phyloP scores from a whole-genome alignment of 179 eudicot species.

The Nepenthes alata region DNA sequence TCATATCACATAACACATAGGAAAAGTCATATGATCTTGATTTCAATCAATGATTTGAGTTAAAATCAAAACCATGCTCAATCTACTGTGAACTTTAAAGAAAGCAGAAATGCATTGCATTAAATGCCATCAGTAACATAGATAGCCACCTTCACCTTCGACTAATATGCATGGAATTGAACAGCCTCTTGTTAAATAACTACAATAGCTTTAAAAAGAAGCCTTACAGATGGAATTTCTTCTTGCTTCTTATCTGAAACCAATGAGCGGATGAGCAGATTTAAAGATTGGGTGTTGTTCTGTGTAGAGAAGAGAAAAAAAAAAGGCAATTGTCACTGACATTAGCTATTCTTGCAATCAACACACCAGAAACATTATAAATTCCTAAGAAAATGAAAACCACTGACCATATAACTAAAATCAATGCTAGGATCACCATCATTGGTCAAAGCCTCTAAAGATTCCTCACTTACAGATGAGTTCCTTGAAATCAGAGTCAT shows the following conservation, averaged over 20 bases:
- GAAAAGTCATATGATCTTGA: neutral
- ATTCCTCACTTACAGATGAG: slow-evolving; percentile 44
- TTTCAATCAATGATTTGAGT: neutral
- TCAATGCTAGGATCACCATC: slow-evolving; percentile 33
- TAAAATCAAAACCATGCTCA: neutral
- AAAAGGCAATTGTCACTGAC: neutral
- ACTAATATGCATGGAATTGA: neutral
- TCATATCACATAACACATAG: neutral
- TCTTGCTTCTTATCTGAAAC: slow-evolving; percentile 80
- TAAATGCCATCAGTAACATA: neutral
- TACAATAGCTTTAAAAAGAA: neutral
- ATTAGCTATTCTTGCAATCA: neutral
- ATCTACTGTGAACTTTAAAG: neutral
- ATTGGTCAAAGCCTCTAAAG: slow-evolving; percentile 22
- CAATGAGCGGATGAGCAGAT: slow-evolving; percentile 70
- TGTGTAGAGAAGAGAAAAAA: slow-evolving; percentile 20
- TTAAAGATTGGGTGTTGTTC: slow-evolving; percentile 54
- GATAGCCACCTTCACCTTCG: neutral
- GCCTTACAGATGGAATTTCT: slow-evolving; percentile 75
- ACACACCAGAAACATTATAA: slow-evolving; percentile 3
- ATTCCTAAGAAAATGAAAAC: neutral
- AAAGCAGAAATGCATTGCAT: neutral
- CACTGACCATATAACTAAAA: slow-evolving; percentile 42
- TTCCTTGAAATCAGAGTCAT: slow-evolving; percentile 47
- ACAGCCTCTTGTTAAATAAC: neutral